phyloP scores from a whole-genome alignment of 495 filamentous ascomycete genomes.

The Baudoinia panamericana region DNA sequence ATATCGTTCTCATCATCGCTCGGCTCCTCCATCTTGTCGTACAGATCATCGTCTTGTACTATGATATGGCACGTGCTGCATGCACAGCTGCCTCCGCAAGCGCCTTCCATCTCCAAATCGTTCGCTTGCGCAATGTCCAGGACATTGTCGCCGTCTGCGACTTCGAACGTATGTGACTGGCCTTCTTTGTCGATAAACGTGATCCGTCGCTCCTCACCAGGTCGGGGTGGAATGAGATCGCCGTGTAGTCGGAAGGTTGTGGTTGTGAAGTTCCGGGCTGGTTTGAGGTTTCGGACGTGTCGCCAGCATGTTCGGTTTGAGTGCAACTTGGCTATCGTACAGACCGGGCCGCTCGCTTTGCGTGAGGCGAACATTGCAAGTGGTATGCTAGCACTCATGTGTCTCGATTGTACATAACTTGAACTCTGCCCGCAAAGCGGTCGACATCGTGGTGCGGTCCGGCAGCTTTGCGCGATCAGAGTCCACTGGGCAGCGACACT shows the following conservation, averaged over 20 bases:
- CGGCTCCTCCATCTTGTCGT: constrained; percentile 77
- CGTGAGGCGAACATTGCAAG: too few species aligned
- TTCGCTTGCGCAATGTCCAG: constrained; percentile 88
- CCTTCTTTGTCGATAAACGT: constrained; percentile 95
- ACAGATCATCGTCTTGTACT: constrained; percentile 67
- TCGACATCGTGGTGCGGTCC: too few species aligned
- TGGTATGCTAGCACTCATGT: too few species aligned
- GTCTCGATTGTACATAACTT: too few species aligned
- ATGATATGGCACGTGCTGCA: constrained; percentile 98
- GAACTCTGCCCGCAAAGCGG: too few species aligned
- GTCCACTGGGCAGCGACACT: too few species aligned
- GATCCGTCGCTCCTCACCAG: constrained; percentile 90
- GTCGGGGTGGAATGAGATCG: constrained; percentile 69
- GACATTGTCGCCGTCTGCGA: constrained; percentile 76
- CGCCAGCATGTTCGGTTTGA: not conserved
- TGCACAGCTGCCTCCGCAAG: constrained; percentile 89
- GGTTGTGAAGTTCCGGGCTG: constrained; percentile 48
- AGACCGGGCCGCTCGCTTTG: too few species aligned
- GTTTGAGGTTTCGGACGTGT: not conserved
- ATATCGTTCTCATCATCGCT: constrained; percentile 98
- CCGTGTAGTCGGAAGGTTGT: constrained; percentile 52
- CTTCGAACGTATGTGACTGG: constrained; percentile 57
- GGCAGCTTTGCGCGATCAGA: too few species aligned
- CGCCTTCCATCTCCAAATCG: constrained; percentile 97
- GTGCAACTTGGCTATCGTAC: too few species aligned